These are phyloP conservation scores for Boletus barrowsii DNA, from an alignment of 768 basidiomycete species.

Conservation along the genomic window DNA sequence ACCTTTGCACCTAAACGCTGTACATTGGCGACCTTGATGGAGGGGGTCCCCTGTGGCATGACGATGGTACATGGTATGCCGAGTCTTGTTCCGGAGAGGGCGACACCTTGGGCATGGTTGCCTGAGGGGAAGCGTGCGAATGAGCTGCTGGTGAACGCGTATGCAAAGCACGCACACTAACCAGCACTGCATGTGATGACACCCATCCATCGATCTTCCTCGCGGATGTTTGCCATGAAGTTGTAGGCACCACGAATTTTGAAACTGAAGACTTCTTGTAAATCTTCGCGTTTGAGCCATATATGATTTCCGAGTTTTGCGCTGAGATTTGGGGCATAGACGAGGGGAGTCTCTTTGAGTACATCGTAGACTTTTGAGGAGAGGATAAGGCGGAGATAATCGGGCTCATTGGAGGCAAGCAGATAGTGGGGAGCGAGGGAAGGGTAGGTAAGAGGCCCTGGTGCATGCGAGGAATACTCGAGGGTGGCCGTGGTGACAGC, in stretches of 20 bases:
- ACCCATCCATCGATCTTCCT: conserved; percentile 94
- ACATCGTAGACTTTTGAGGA: conserved; percentile 91
- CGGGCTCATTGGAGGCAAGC: conserved; percentile 66
- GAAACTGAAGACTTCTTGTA: conserved; percentile 98
- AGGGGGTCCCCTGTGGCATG: conserved; percentile 93
- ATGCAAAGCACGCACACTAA: conserved; percentile 59
- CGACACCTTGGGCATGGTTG: conserved; percentile 98
- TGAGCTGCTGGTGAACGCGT: conserved; percentile 6
- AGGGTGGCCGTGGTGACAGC: conserved; percentile 46
- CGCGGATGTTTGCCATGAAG: conserved; percentile 86
- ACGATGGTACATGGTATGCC: conserved; percentile 97
- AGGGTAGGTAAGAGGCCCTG: conserved; percentile 62
- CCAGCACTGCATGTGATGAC: conserved; percentile 98
- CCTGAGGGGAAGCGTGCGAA: conserved; percentile 45
- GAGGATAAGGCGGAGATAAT: conserved; percentile 85
- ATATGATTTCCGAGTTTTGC: conserved; percentile 87
- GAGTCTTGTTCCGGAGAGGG: conserved; percentile 85
- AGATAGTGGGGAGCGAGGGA: conserved; percentile 65
- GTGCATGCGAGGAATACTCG: conserved; percentile 69
- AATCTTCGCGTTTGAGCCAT: conserved; percentile 95
- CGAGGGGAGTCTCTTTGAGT: conserved; percentile 85
- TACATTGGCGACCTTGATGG: conserved; percentile 95
- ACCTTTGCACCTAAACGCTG: conserved; percentile 94
- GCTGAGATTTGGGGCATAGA: conserved; percentile 83
- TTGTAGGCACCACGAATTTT: conserved; percentile 99